Evolutionary conservation across 306 rosid genomes (phyloP).

Genomic region (Adenanthera pavonina): DNA sequence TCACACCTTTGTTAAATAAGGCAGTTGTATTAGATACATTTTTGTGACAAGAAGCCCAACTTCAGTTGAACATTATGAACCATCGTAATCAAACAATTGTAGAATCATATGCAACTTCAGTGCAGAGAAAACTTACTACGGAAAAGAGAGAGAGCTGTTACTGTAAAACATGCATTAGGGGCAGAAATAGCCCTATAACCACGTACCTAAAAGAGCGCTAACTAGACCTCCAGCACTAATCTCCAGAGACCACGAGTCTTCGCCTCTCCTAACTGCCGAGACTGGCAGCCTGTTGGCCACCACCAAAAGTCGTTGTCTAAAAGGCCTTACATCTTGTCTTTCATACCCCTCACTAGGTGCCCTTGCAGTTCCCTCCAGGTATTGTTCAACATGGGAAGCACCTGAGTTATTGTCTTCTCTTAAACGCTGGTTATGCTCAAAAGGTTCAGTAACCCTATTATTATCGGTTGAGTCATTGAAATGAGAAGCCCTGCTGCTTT

Average conservation of each 20-base stretch:
- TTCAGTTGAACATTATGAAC: slow-evolving; percentile 11
- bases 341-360: slow-evolving; percentile 49
- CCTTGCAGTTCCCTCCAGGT: slow-evolving; percentile 55
- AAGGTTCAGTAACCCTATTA: slow-evolving; percentile 44
- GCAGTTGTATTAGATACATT: slow-evolving; percentile 32
- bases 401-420: slow-evolving; percentile 62
- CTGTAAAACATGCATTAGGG: background rate
- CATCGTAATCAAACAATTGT: slow-evolving; percentile 23
- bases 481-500: slow-evolving; percentile 52
- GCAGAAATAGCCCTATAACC: background rate
- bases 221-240: slow-evolving; percentile 91
- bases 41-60: slow-evolving; percentile 27
- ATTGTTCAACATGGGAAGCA: slow-evolving; percentile 45
- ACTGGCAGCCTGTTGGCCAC: slow-evolving; percentile 95
- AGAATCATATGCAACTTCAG: slow-evolving; percentile 22
- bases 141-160: background rate
- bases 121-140: slow-evolving; percentile 4
- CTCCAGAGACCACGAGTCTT: slow-evolving; percentile 87
- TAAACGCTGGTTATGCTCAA: slow-evolving; percentile 55
- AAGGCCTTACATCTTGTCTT: slow-evolving; percentile 50
- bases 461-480: slow-evolving; percentile 58
- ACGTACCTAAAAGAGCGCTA: slow-evolving; percentile 82
- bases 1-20: slow-evolving; percentile 66
- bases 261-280: slow-evolving; percentile 83
- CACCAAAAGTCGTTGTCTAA: slow-evolving; percentile 79